These are phyloP conservation scores for Jasminum sambac DNA, from an alignment of 257 asterid genomes.

Conservation along the genomic window DNA sequence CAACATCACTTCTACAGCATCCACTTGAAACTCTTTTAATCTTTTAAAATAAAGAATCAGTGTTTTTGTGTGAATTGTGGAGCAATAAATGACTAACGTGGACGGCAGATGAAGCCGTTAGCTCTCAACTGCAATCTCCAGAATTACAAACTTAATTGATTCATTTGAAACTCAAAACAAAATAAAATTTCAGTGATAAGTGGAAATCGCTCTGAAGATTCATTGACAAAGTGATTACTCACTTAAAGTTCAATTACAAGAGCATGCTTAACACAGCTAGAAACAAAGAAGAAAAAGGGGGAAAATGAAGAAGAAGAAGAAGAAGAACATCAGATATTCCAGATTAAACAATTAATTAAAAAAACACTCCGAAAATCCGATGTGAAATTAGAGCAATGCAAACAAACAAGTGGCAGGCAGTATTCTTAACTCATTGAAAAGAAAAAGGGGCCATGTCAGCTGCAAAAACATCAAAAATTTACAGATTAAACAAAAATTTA, in stretches of 20 bases:
- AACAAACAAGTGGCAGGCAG: background rate
- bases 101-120: background rate
- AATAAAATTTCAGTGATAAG: background rate
- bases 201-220: background rate
- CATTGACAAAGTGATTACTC: background rate
- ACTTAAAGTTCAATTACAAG: background rate
- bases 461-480: slow-evolving; percentile 5
- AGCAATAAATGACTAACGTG: background rate
- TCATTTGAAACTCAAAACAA: background rate
- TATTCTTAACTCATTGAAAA: background rate
- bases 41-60: background rate
- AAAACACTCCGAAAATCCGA: slow-evolving; percentile 9
- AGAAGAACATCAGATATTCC: background rate
- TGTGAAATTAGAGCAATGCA: slow-evolving; percentile 1
- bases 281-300: background rate
- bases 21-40: background rate
- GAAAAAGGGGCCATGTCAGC: background rate
- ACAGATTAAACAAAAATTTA: background rate
- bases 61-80: background rate
- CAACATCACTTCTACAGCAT: background rate
- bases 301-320: too few relatives aligned
- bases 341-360: background rate
- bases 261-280: background rate
- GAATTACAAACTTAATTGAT: background rate
- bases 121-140: background rate